Base-by-base conservation (phyloP, 495 filamentous ascomycete species). In the Penicillium diatomitis region DNA sequence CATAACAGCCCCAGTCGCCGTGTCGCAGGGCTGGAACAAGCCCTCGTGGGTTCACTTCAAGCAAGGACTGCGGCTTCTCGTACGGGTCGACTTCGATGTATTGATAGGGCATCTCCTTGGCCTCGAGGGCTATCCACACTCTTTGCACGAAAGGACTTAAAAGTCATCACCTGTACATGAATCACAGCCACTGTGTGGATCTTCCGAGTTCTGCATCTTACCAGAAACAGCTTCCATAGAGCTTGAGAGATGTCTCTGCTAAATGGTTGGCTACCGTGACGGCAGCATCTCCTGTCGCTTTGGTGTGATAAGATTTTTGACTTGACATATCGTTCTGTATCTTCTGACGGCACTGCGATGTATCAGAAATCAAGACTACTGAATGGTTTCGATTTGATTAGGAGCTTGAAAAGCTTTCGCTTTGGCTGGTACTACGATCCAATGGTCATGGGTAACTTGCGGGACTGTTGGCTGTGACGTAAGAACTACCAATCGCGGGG, bases 111-210 rank as follows among this genome's bases (percentile, higher is more conserved):
- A 95, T 74, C 4, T 80, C 76, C 62, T 95, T 96, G 44, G 82
- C 68, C 65, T 97, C 90, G n/a, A 97, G 73, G 5, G 91, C 83
- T 53, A 97, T 95, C 91, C 91, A 97, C 12, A 95, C 88, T 8
- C 91, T 83, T 67, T 96, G 90, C 2, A 92, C 89, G 64, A 95
- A 96, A 4, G 84, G 82, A 60, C 78, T 82, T 46, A 27, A 28
- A 32, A 44, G 32, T 6, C 28, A 42, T 31, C 8, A 35, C 27
- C 35, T 70, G 43, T 69, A 67, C 44, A 12, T 11, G 3, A 4
- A 2, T 33, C 4, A n/a, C 12, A 3, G 12, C 9, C n/a, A 20
- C 32, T 4, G 1, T 44, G 31, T 31, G 2, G 41, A 6, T 11
- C 32, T 30, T 4, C 9, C 3, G 37, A 29, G 10, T 8, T 51